Evolutionary conservation across 176 grass and related monocot species (phyloP), one percentile per base, ranked within the genome.

Genomic region (Olyra latifolia): DNA sequence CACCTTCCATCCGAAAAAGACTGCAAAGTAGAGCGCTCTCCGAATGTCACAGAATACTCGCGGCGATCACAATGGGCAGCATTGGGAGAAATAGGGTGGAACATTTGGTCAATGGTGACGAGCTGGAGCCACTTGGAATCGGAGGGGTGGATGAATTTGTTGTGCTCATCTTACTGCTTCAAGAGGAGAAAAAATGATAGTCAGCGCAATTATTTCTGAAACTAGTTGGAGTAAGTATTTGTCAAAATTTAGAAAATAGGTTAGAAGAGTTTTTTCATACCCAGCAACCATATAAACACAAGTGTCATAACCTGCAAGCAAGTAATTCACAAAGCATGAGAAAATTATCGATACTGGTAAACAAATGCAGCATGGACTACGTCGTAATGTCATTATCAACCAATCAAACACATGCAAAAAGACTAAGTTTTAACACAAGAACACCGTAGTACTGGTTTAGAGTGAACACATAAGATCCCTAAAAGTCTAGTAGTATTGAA

Each of bases 291-390:
- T 30, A 82, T 94, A 98, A 38, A 93, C 43, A 38, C 95, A 98
- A 22, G 83, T 75, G 77, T 98, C 95, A 40, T 98, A 98, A 78
- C 95, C 95, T 98, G 92, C 62, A 85, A 74, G 14, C 15, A 76
- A 76, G 30, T 19, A 77, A 78, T 49, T 62, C 58, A 49, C 22
- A 47, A 79, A 71, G 32, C 29, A 74, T 72, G 24, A 78, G 67
- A 74, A 27, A 28, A 69, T 52, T 74, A 48, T 68, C 38, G 41
- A 16, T 35, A 55, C 30, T 42, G 19, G 42, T 11, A 45, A 25
- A 7, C 10, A 69, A 82, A 63, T 32, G 38, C 22, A 80, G 25
- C 25, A 64, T 58, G 42, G 15, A 24, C 3, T 3, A 27, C 22
- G 22, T 23, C 24, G 66, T 25, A 13, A 48, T 25, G 68, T 7